Evolutionary conservation across 257 asterid genomes (phyloP).

Genomic region (Thymus quinquecostatus): DNA sequence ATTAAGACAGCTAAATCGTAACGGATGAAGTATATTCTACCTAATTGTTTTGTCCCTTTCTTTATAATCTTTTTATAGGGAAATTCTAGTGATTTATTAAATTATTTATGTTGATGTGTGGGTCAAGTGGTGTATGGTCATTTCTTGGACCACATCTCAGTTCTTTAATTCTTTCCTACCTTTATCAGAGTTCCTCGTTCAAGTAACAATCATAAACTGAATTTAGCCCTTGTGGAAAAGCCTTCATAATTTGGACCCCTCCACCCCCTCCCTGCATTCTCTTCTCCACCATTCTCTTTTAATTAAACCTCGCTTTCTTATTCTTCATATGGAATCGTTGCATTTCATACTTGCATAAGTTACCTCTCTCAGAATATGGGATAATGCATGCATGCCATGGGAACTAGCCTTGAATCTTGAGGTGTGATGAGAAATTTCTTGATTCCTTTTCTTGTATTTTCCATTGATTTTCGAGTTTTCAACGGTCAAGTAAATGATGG

Average conservation of each 20-base stretch:
- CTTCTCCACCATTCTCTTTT: background rate
- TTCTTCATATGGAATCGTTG: background rate
- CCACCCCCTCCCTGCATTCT: background rate
- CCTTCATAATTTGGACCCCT: background rate
- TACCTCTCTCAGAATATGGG: background rate
- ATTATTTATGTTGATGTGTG: background rate
- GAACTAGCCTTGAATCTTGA: conserved; percentile 21
- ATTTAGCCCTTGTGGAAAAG: background rate
- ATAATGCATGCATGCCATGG: conserved; percentile 24
- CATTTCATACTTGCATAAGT: background rate
- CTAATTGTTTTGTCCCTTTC: too few species aligned
- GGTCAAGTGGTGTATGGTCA: background rate
- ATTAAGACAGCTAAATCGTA: too few species aligned
- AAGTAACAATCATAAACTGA: background rate
- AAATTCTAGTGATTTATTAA: too few species aligned
- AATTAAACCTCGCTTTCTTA: background rate
- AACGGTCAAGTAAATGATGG: conserved; percentile 4
- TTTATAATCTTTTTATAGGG: too few species aligned
- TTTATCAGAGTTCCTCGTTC: background rate
- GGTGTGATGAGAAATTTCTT: conserved; percentile 1
- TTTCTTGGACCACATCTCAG: background rate
- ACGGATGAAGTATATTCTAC: too few species aligned
- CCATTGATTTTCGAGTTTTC: background rate
- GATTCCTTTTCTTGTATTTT: background rate
- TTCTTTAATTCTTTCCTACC: background rate